Base-by-base conservation (phyloP, 2,329 filamentous ascomycete species). In the Leptoxyphium fumago region DNA sequence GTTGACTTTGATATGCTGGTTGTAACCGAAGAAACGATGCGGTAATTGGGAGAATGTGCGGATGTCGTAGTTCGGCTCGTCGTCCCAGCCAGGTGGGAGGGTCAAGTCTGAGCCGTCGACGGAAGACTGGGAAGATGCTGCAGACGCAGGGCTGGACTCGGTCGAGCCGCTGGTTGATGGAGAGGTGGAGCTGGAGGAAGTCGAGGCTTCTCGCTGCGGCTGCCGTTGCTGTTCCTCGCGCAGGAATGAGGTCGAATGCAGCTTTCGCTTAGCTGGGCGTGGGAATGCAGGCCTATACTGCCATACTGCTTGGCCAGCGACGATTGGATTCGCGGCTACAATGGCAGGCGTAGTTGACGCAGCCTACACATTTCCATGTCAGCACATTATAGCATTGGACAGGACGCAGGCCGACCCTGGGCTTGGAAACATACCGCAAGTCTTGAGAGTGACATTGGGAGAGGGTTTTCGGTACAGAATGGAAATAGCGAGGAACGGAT, bases 1-100 rank as follows among this genome's bases (percentile, higher is more conserved):
- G 60, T 96, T 93, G 59, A 96, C 93, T 47, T 86, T 73, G 71
- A 96, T 94, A 65, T 96, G 84, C 63, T 98, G 91, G 55, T 98
- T 98, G 54, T 88, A 80, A 13, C 91, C 91, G 54, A 96, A 96
- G 54, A 84, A 80, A 48, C 75, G 74, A 52, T 82, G 80, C 2
- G 84, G 84, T 17, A 91, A 71, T 57, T 89, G 74, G 28, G 79
- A 78, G 66, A 89, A 89, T 48, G 77, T 74, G 41, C 77, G 77
- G 54, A 88, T 83, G 49, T 77, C 72, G 48, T 79, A 76, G 51
- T 85, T 74, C 11, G 79, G 76, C 51, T 84, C 77, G 45, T 84
- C 78, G 56, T 91, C 84, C 84, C 84, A 89, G 55, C 80, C 77
- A 13, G 66, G 56, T 9, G 71, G 66, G 41, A 70, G 58, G 21